Evolutionary conservation across 805 yeast genomes (phyloP).

Genomic region (Yarrowia sp.): DNA sequence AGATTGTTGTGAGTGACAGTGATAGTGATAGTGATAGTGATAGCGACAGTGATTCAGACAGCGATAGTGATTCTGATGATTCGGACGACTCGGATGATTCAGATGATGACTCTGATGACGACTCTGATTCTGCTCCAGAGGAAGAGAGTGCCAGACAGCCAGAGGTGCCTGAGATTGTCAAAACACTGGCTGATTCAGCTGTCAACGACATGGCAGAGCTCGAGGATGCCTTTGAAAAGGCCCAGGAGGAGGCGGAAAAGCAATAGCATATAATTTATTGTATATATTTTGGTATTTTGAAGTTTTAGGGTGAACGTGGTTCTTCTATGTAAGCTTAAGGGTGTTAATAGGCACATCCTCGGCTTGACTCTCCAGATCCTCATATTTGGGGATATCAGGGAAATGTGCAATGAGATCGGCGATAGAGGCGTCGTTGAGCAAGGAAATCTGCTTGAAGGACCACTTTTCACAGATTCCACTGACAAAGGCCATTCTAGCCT

Average conservation of each 20-base stretch:
- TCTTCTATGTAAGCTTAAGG: background rate
- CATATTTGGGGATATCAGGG: conserved; percentile 27
- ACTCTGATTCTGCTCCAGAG: conserved; percentile 11
- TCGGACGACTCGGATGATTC: background rate
- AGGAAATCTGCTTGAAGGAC: conserved; percentile 58
- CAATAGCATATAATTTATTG: background rate
- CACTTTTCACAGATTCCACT: conserved; percentile 59
- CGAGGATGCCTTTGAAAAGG: background rate
- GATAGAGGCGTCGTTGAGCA: conserved; percentile 34
- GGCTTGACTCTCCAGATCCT: background rate
- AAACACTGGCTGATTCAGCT: background rate
- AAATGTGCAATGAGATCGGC: conserved; percentile 41
- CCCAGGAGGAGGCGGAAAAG: background rate
- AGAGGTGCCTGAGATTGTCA: background rate
- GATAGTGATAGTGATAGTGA: conserved; percentile 25
- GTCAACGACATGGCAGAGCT: background rate
- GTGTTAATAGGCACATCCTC: background rate
- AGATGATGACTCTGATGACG: background rate
- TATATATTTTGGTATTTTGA: background rate
- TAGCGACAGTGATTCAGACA: conserved; percentile 15
- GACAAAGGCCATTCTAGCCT: conserved; percentile 69
- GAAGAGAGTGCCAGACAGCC: conserved; percentile 1
- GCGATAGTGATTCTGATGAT: conserved; percentile 19
- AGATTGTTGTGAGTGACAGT: conserved; percentile 26
- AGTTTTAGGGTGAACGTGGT: background rate